A percentile compares a stretch with the other conserved stretches of the same genome.
Evolutionary conservation across 768 basidiomycete species (phyloP).

Genomic region (Tubosaeta brunneosetosa): DNA sequence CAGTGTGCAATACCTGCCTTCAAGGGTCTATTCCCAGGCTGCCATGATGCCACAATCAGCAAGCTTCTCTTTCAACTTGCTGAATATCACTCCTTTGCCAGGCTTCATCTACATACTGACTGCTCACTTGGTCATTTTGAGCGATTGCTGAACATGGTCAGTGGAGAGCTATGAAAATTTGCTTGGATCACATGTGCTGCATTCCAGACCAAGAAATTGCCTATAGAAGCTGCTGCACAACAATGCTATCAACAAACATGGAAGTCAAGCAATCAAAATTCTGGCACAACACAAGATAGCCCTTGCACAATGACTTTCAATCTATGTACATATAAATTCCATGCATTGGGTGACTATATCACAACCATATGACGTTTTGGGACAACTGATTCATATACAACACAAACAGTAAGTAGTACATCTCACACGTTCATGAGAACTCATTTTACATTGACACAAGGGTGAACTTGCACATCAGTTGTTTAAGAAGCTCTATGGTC

Average conservation of each 20-base stretch:
- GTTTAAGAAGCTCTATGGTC: too few species aligned
- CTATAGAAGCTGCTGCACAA: too few species aligned
- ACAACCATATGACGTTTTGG: constrained; percentile 26
- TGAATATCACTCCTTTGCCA: constrained; percentile 34
- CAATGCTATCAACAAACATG: too few species aligned
- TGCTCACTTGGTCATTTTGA: constrained; percentile 18
- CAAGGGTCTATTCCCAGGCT: constrained; percentile 26
- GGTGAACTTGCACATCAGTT: too few species aligned
- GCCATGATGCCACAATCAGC: constrained; percentile 19
- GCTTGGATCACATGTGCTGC: too few species aligned
- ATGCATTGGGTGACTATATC: constrained; percentile 33
- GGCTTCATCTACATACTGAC: constrained; percentile 32
- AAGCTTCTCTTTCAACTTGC: constrained; percentile 21
- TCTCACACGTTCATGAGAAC: too few species aligned
- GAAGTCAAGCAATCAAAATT: too few species aligned
- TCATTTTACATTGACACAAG: too few species aligned
- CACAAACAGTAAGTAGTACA: background rate
- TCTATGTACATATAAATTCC: constrained; percentile 32
- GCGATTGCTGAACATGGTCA: too few species aligned
- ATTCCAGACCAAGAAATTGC: too few species aligned
- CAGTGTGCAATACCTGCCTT: constrained; percentile 34
- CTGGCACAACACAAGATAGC: too few species aligned
- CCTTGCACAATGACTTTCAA: constrained; percentile 22
- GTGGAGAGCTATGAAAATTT: too few species aligned
- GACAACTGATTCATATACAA: constrained; percentile 33